These are phyloP conservation scores for Kandelia obovata DNA, from an alignment of 345 rosid genomes.

Conservation along the genomic window DNA sequence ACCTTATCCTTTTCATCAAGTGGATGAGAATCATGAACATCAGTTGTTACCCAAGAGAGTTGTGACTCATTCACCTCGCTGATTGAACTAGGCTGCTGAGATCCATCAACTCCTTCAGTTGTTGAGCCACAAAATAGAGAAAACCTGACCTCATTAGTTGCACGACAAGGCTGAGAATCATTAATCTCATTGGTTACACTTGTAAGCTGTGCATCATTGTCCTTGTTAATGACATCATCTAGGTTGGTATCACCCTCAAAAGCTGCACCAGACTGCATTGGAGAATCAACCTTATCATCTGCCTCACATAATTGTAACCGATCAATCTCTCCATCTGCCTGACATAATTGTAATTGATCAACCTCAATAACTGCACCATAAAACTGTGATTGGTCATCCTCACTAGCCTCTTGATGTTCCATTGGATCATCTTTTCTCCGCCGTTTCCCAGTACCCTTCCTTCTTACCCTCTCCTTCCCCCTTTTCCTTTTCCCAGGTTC, in stretches of 20 bases:
- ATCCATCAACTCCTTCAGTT: not conserved
- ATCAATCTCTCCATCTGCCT: conserved; percentile 13
- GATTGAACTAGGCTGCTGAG: conserved; percentile 9
- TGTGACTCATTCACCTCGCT: conserved; percentile 1
- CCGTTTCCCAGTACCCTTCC: conserved; percentile 24
- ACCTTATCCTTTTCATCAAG: not conserved
- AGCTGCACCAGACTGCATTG: conserved; percentile 5
- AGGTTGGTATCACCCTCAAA: conserved; percentile 10
- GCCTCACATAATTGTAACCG: conserved; percentile 13
- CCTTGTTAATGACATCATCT: conserved; percentile 9
- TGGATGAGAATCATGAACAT: not conserved
- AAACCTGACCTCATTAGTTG: conserved; percentile 1
- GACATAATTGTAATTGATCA: conserved; percentile 21
- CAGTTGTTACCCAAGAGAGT: not conserved
- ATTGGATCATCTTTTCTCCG: conserved; percentile 22
- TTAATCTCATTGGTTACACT: conserved; percentile 1
- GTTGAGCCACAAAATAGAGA: not conserved
- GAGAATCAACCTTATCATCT: conserved; percentile 19
- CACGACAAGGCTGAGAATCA: conserved; percentile 14
- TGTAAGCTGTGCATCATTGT: conserved; percentile 11
- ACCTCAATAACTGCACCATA: conserved; percentile 23
- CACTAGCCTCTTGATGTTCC: conserved; percentile 22
- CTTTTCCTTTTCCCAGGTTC: conserved; percentile 24
- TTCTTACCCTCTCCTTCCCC: conserved; percentile 31
- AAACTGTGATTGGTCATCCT: conserved; percentile 26